Percentiles rank a stretch among this genome's conserved stretches.
These are phyloP conservation scores for Angomonas desouzai DNA, from an alignment of 208 protist species.

Conservation along the genomic window DNA sequence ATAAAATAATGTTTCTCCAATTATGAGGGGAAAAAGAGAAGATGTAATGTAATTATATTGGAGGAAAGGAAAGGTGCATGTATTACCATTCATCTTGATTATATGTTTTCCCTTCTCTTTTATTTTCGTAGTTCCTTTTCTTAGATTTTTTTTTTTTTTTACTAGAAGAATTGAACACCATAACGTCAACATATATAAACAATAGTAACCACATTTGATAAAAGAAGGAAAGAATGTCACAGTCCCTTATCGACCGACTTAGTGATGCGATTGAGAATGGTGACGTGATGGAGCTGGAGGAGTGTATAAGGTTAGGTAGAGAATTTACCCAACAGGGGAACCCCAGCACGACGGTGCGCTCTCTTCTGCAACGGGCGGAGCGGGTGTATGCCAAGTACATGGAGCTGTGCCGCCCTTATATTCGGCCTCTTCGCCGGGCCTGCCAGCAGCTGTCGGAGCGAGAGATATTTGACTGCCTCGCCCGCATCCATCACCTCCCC, in stretches of 20 bases:
- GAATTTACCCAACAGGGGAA: conserved; percentile 15
- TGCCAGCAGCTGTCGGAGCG: conserved; percentile 45
- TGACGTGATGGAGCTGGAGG: conserved; percentile 61
- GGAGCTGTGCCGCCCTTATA: conserved; percentile 41
- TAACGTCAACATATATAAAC: no score
- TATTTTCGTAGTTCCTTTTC: no score
- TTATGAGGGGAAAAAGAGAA: no score
- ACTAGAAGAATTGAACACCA: no score
- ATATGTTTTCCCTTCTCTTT: no score
- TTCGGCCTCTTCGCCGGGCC: conserved; percentile 58
- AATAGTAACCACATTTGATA: no score
- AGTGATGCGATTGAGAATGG: conserved; percentile 52
- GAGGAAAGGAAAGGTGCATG: no score
- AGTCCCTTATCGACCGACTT: conserved; percentile 20
- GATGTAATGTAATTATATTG: no score
- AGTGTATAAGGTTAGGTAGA: conserved; percentile 41
- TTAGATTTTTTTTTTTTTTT: no score
- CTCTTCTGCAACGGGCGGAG: conserved; percentile 25
- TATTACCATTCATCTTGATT: no score
- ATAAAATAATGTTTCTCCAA: no score
- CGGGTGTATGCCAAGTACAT: conserved; percentile 39
- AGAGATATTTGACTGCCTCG: conserved; percentile 48
- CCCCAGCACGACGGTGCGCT: background rate
- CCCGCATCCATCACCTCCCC: conserved; percentile 30
- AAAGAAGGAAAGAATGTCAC: background rate